These are phyloP conservation scores for Cucurbita maxima DNA, from an alignment of 306 rosid species.

Conservation along the genomic window DNA sequence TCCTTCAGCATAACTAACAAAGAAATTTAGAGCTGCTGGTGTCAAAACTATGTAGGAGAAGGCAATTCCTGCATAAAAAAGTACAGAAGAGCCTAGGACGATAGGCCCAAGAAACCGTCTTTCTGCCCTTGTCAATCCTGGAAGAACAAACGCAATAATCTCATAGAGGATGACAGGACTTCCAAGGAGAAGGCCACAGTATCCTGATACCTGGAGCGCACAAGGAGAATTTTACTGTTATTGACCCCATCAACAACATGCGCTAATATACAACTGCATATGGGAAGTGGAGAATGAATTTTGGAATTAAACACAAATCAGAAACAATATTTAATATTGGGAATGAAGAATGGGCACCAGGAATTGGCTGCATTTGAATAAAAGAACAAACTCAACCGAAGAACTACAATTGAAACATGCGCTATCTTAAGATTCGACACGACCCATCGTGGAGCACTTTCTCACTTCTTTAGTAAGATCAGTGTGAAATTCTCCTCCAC, in stretches of 20 bases:
- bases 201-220: slow-evolving; percentile 80
- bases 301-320: not conserved
- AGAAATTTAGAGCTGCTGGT: slow-evolving; percentile 89
- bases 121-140: slow-evolving; percentile 74
- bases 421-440: too few relatives aligned
- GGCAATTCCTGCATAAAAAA: slow-evolving; percentile 75
- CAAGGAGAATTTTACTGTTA: slow-evolving; percentile 1
- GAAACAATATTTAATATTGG: not conserved
- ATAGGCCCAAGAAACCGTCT: slow-evolving; percentile 85
- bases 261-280: not conserved
- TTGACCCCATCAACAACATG: not conserved
- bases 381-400: not conserved
- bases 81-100: slow-evolving; percentile 83
- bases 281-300: not conserved
- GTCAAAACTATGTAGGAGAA: slow-evolving; percentile 75
- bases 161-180: slow-evolving; percentile 91
- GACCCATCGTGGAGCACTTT: not conserved
- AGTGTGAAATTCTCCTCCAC: not conserved
- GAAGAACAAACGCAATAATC: slow-evolving; percentile 79
- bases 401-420: too few relatives aligned
- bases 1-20: slow-evolving; percentile 80
- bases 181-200: slow-evolving; percentile 84
- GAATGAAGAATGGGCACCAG: not conserved
- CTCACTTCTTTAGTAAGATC: not conserved
- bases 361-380: not conserved